Conservation (phyloP, 2,329 filamentous ascomycete genomes). For the Pleurostoma richardsiae region DNA sequence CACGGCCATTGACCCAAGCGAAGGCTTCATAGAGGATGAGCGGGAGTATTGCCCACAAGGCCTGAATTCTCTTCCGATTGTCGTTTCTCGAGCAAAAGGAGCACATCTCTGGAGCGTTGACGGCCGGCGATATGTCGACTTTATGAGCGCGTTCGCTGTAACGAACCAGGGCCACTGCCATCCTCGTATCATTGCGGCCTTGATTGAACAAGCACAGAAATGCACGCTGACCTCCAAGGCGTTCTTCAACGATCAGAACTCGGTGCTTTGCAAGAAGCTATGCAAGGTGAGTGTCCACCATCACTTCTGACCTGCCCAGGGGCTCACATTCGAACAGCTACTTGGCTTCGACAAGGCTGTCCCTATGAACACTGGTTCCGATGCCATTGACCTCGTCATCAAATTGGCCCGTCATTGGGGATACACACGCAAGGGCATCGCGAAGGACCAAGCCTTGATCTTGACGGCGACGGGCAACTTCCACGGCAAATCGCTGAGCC, state of each 20-base stretch:
- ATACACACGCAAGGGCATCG: conserved; percentile 8
- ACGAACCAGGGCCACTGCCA: conserved; percentile 10
- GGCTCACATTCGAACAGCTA: too few relatives aligned
- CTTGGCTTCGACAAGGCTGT: conserved; percentile 4
- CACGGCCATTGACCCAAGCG: too few relatives aligned
- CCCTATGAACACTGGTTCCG: conserved; percentile 8
- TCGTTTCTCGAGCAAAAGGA: conserved; percentile 3
- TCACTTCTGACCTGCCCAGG: too few relatives aligned
- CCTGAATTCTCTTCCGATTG: conserved; percentile 3
- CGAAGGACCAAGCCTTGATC: conserved; percentile 5
- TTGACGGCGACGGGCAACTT: conserved; percentile 4
- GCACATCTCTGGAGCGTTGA: conserved; percentile 6
- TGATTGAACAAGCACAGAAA: conserved; percentile 7
- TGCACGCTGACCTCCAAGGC: conserved; percentile 3
- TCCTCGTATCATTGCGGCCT: conserved; percentile 4
- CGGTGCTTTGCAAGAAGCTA: conserved; percentile 5
- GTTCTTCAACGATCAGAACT: conserved; percentile 3
- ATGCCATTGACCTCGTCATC: conserved; percentile 7
- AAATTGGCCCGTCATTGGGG: conserved; percentile 9
- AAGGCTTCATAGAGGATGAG: background rate
- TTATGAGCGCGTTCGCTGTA: conserved; percentile 5
- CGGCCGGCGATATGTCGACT: conserved; percentile 7
- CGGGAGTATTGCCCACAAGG: background rate
- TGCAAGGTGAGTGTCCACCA: background rate
- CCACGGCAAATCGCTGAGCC: conserved; percentile 6